Base-by-base conservation (phyloP, 192 early-diverging fungal species). In the Oehlia diaphana region DNA sequence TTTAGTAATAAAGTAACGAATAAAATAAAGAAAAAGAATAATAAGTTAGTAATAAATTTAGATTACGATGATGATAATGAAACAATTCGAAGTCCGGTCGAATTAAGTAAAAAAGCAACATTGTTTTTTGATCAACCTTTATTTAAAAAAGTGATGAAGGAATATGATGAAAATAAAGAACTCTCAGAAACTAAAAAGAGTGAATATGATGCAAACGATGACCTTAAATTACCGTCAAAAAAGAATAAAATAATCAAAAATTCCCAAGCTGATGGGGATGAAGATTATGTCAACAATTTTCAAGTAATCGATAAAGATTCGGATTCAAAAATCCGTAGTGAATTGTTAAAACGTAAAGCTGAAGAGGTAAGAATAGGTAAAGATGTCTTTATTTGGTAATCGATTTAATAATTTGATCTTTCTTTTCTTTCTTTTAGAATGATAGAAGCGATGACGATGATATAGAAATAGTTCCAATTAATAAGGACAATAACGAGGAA, bases 71-170 rank as follows among this genome's bases (percentile, higher is more conserved):
- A 86, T 26, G 89, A 85, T 7, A 86, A 89, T 2, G 64, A 76
- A 9, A 77, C 86, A 70, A 78, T 79, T 50, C 80, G 84, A 71
- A 89, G 82, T 2, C 74, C 81, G 26, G 86, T 83, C 72, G 86
- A 86, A 69, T 88, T 99, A 39, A 94, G 93, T 3, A 94, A 92
- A 50, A 92, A 91, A 16, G 95, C 97, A 7, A 88, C 91, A n/a
- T 88, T 96, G 84, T 99, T 97, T 88, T 99, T 99, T 87, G 94
- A 96, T 82, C 96, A 99, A 83, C 94, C 95, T 1, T 80, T 97
- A 23, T 99, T 99, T 86, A 92, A 95, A 80, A 89, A 88, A 28
- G 80, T 92, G 62, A 85, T 86, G 44, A 76, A 82, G 0, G 81
- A 85, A 6, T 88, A 89, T 28, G 83, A 87, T 74, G 88, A 90